These are phyloP conservation scores for Yarrowia osloensis DNA, from an alignment of 805 yeast species.

Conservation along the genomic window DNA sequence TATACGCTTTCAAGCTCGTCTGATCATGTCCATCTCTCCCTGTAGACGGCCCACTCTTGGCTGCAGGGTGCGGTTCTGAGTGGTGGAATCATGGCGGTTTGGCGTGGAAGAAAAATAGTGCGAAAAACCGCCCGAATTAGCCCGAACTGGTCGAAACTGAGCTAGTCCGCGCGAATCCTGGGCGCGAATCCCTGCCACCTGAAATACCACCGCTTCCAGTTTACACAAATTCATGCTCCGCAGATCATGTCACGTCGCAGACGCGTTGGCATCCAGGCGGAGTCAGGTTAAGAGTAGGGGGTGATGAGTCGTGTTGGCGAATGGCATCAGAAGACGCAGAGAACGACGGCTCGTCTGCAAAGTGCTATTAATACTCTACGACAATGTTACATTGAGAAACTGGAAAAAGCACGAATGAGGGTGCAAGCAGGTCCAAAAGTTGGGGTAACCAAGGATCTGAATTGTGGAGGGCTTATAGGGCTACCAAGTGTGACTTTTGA, in stretches of 20 bases:
- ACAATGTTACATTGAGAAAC: too few relatives aligned
- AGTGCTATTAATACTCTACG: too few relatives aligned
- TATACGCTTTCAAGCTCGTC: not conserved
- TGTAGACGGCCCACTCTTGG: not conserved
- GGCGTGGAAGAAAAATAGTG: not conserved
- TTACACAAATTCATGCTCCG: not conserved
- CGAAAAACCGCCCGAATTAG: not conserved
- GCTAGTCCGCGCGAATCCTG: not conserved
- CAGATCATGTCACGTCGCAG: constrained; percentile 5
- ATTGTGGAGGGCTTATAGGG: too few relatives aligned
- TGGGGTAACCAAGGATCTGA: too few relatives aligned
- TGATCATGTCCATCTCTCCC: not conserved
- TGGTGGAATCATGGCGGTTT: not conserved
- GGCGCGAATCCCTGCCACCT: not conserved
- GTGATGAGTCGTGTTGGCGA: too few relatives aligned
- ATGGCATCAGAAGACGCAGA: too few relatives aligned
- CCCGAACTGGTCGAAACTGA: not conserved
- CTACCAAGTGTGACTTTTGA: too few relatives aligned
- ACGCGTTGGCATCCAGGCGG: not conserved
- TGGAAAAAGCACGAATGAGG: too few relatives aligned
- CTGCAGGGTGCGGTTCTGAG: not conserved
- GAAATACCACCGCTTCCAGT: not conserved
- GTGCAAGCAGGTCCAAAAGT: too few relatives aligned
- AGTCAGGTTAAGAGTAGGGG: not conserved
- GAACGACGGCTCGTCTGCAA: too few relatives aligned